These are phyloP conservation scores for Theobroma grandiflorum DNA, from an alignment of 441 rosid genomes.

Conservation along the genomic window DNA sequence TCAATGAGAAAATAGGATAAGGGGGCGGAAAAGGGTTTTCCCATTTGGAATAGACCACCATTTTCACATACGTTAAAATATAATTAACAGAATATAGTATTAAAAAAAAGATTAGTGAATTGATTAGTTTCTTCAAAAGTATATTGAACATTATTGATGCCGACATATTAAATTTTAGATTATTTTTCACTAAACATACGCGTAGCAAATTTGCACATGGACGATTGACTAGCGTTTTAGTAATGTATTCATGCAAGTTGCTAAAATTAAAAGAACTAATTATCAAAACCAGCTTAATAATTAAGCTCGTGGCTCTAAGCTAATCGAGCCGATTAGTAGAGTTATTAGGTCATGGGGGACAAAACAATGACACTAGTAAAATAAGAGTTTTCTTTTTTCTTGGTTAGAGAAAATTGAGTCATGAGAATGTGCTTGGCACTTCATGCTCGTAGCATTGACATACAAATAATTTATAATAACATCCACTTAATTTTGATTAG, in stretches of 20 bases:
- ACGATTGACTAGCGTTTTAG: background rate
- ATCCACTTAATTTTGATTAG: too few relatives aligned
- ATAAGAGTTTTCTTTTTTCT: too few relatives aligned
- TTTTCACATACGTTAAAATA: background rate
- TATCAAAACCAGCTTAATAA: constrained; percentile 3
- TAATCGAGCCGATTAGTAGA: background rate
- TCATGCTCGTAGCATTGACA: background rate
- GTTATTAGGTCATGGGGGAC: background rate
- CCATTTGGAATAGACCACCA: background rate
- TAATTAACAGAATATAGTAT: background rate
- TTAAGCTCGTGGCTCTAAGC: background rate
- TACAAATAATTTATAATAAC: too few relatives aligned
- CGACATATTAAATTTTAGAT: background rate
- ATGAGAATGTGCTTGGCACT: background rate
- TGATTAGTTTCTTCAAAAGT: background rate
- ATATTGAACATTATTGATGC: background rate
- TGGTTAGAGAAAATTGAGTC: background rate
- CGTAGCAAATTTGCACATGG: background rate
- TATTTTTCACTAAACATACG: background rate
- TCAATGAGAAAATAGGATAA: constrained; percentile 3
- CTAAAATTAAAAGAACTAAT: background rate
- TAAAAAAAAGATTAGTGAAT: background rate
- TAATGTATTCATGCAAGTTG: background rate
- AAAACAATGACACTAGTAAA: too few relatives aligned
- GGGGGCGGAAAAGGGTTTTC: background rate